Base-by-base conservation (phyloP, 2,329 filamentous ascomycete species). In the Cordyceps fumosorosea region DNA sequence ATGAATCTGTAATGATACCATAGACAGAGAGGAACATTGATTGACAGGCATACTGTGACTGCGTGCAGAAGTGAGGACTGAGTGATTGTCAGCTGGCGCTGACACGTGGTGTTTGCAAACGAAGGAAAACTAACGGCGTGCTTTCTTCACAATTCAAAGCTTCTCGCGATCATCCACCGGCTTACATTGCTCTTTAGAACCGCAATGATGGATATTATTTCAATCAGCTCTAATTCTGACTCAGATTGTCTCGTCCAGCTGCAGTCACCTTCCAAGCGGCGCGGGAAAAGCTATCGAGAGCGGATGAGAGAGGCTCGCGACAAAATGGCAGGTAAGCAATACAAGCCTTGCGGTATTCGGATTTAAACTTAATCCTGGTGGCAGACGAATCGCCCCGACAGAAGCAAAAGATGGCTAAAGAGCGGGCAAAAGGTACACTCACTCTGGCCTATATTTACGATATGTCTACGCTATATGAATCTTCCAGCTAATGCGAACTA, bases 1-100 rank as follows among this genome's bases (percentile, higher is more conserved):
- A 69, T 67, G 69, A 71, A 72, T 69, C 69, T 74, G 72, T 74
- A 73, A 73, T 73, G 71, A 74, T 74, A 74, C 72, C 72, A 74
- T 73, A 74, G 72, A 74, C 32, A 60, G 52, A 40, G 24, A 24
- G 24, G 32, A 42, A 29, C 34, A 59, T 26, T 34, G 50, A 54
- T 54, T 52, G 37, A 50, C 56, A 29, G 37, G 20, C 29, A 57
- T 57, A 24, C 54, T 11, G 3, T 48, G 3, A 55, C 32, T 37
- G 29, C 18, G 32, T 58, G 55, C 55, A 18, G 12, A 58, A 40
- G 45, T 40, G 20, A 42, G 20, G 29, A 29, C n/a, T 14, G 2
- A 34, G 44, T 58, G 56, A 58, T 26, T 24, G 44, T 32, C 11
- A 22, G n/a, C 34, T 34, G 14, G 40, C 12, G n/a, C 7, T 56